Percentiles rank a stretch among this genome's conserved stretches.
Evolutionary conservation across 768 basidiomycete genomes (phyloP).

Genomic region (Calvatia gigantea): DNA sequence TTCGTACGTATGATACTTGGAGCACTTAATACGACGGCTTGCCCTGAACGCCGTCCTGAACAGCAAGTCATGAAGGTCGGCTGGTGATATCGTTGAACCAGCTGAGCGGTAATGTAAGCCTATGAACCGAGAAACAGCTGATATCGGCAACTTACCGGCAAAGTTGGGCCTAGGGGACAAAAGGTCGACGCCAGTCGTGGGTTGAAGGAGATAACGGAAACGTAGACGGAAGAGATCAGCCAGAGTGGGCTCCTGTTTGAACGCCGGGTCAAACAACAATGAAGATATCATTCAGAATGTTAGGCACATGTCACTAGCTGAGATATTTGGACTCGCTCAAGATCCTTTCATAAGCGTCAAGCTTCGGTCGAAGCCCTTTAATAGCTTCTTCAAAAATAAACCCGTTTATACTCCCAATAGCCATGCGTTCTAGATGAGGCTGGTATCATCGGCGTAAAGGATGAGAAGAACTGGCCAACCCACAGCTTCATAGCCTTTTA

Average conservation of each 20-base stretch:
- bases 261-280: neutral
- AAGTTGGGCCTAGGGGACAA: conserved; percentile 41
- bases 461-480: conserved; percentile 15
- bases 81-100: conserved; percentile 23
- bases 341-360: conserved; percentile 52
- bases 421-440: neutral
- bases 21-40: too few species aligned
- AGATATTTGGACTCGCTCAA: conserved; percentile 50
- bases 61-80: conserved; percentile 20
- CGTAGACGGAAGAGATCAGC: conserved; percentile 47
- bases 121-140: too few species aligned
- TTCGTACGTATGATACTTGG: too few species aligned
- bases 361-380: conserved; percentile 29
- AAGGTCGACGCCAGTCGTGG: conserved; percentile 22
- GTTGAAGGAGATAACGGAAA: conserved; percentile 26
- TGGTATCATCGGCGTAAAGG: neutral
- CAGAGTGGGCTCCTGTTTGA: conserved; percentile 36
- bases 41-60: conserved; percentile 18
- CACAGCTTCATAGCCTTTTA: conserved; percentile 56
- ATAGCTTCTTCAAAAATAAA: conserved; percentile 24
- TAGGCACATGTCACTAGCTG: conserved; percentile 50
- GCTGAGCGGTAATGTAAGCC: neutral
- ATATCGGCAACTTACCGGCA: conserved; percentile 26
- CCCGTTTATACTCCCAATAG: conserved; percentile 17
- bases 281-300: too few species aligned